phyloP scores from a whole-genome alignment of 2,329 filamentous ascomycete species.

The Aureobasidium sp. region DNA sequence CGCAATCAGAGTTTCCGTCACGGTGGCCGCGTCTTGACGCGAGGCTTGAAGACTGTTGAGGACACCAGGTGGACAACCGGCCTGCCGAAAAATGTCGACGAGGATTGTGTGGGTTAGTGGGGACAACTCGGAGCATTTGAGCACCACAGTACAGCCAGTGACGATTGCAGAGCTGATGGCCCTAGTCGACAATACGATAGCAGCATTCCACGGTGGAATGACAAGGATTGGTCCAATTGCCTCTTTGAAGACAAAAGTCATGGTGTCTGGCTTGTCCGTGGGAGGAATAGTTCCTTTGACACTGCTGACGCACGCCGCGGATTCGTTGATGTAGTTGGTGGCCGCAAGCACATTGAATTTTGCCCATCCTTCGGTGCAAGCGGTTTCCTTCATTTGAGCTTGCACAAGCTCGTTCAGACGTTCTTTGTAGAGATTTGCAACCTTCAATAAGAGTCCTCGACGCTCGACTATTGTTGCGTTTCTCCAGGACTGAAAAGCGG shows the following conservation, averaged over 20 bases:
- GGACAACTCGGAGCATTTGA: conserved; percentile 22
- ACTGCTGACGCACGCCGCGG: conserved; percentile 21
- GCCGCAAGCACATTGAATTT: conserved; percentile 28
- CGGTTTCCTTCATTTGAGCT: conserved; percentile 27
- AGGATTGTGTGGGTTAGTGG: conserved; percentile 28
- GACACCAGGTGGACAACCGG: conserved; percentile 37
- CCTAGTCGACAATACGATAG: conserved; percentile 20
- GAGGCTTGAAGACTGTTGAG: conserved; percentile 34
- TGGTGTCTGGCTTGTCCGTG: background rate
- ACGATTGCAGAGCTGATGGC: conserved; percentile 21
- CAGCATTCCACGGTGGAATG: conserved; percentile 23
- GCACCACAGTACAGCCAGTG: conserved; percentile 22
- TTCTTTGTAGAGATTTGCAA: conserved; percentile 26
- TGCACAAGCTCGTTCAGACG: conserved; percentile 22
- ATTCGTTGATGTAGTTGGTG: conserved; percentile 26
- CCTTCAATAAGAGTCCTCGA: conserved; percentile 25
- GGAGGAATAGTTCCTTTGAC: conserved; percentile 18
- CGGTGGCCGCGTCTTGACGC: conserved; percentile 29
- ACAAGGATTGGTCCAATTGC: conserved; percentile 24
- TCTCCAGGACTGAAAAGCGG: conserved; percentile 28
- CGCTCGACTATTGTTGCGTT: conserved; percentile 22
- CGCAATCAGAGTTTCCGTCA: conserved; percentile 34
- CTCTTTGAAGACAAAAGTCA: conserved; percentile 28
- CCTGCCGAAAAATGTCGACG: conserved; percentile 33
- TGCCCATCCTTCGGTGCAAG: conserved; percentile 34